Evolutionary conservation across 108 stramenopile species (phyloP).

Genomic region (Cyclotella baltica): DNA sequence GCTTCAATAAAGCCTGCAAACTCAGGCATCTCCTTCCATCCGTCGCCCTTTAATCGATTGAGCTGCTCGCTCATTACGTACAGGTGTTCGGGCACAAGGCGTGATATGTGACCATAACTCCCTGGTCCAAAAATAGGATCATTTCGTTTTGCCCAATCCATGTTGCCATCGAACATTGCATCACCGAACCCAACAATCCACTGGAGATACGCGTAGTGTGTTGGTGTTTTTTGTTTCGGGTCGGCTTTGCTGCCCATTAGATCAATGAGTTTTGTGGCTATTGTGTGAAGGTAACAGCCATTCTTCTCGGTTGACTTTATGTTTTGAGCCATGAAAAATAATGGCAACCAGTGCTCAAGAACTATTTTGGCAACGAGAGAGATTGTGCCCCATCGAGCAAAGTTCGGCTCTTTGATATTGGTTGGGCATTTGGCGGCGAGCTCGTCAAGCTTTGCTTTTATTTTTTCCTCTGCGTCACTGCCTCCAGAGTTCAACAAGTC

Average conservation of each 20-base stretch:
- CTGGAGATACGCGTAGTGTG: background rate
- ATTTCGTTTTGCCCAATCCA: background rate
- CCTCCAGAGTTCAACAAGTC: too few relatives aligned
- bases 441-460: background rate
- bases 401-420: background rate
- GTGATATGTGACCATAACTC: background rate
- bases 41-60: background rate
- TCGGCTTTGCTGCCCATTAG: background rate
- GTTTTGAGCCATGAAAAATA: background rate
- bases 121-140: constrained; percentile 1
- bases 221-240: background rate
- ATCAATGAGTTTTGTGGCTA: background rate
- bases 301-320: background rate
- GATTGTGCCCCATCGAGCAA: background rate
- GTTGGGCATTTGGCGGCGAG: background rate
- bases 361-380: constrained; percentile 1
- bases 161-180: constrained; percentile 2
- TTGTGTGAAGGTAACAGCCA: background rate
- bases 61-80: background rate
- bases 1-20: background rate
- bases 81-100: background rate
- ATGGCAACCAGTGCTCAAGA: background rate
- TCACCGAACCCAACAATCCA: constrained; percentile 8
- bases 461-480: too few relatives aligned
- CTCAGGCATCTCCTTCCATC: background rate